Percentiles rank a stretch among this genome's conserved stretches.
These are phyloP conservation scores for Fusarium bactridioides DNA, from an alignment of 2,329 filamentous ascomycete genomes.

Conservation along the genomic window DNA sequence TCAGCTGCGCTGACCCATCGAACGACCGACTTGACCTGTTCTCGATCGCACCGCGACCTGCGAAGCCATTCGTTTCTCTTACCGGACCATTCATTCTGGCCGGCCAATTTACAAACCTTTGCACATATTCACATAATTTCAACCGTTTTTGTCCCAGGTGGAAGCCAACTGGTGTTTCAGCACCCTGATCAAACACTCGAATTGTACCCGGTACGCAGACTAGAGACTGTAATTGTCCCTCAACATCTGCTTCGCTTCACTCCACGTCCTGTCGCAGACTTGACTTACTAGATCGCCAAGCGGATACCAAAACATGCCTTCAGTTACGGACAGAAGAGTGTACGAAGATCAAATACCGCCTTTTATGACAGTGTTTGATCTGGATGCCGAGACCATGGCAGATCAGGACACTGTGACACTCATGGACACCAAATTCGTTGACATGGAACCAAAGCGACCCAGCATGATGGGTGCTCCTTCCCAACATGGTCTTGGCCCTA, in stretches of 20 bases:
- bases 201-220: slow-evolving; percentile 5
- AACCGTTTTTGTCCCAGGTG: slow-evolving; percentile 32
- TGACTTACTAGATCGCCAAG: not conserved
- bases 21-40: slow-evolving; percentile 34
- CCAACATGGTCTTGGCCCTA: slow-evolving; percentile 50
- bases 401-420: slow-evolving; percentile 63
- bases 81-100: slow-evolving; percentile 7
- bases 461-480: slow-evolving; percentile 48
- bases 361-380: slow-evolving; percentile 78
- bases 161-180: slow-evolving; percentile 31
- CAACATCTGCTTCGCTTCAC: not conserved
- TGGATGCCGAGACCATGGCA: slow-evolving; percentile 64
- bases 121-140: slow-evolving; percentile 35
- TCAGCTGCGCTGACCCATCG: slow-evolving; percentile 43
- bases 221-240: slow-evolving; percentile 1
- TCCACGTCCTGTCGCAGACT: not conserved
- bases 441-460: slow-evolving; percentile 53
- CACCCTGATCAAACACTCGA: slow-evolving; percentile 3
- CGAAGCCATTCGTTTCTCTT: slow-evolving; percentile 37
- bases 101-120: slow-evolving; percentile 24
- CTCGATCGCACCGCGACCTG: slow-evolving; percentile 29
- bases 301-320: slow-evolving; percentile 61
- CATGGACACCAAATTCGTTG: slow-evolving; percentile 61
- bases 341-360: slow-evolving; percentile 77
- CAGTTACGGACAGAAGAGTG: slow-evolving; percentile 66